Base-by-base conservation (phyloP, 495 filamentous ascomycete species). In the Neurospora sublineolata region DNA sequence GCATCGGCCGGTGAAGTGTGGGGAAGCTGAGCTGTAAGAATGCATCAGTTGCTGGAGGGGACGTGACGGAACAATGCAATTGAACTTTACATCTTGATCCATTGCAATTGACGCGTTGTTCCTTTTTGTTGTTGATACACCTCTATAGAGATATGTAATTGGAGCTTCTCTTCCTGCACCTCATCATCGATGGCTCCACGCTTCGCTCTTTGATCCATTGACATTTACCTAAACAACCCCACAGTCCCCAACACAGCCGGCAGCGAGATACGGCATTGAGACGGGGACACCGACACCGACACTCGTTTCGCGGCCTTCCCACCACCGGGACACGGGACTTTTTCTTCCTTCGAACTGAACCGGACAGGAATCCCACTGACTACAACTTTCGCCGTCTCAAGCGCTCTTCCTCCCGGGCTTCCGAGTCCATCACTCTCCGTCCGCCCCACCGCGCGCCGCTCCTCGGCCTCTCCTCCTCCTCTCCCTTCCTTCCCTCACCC, bases 401-500 rank as follows among this genome's bases (percentile, higher is more conserved):
- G 52, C 27, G 23, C 14, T 64, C 30, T 14, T 30, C 27, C 6
- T 64, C 52, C 52, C 52, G 27, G 52, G 52, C 30, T 70, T 64
- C 42, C 69, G 41, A 70, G 69, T 67, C 30, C 27, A 58, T 37
- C 52, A 11, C 41, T 67, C 67, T 40, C n/a, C 38, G 52, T n/a
- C 12, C 33, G 33, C 39, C 18, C 36, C 68, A n/a, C 41, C 18
- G 16, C 36, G 69, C 40, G 40, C 23, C 3, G 11, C 40, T 16
- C 40, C 6, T 44, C 27, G 41, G 69, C 30, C 69, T 30, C 41
- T 30, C 30, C 36, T 39, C 39, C 14, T 20, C 27, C n/a, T 16
- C 23, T 71, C 67, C 40, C 52, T 60, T 75, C 68, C 68, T 75
- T 69, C 77, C 79, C 77, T 69, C 73, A 36, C 23, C 33, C 20